Evolutionary conservation across 345 rosid species (phyloP), one percentile per base, ranked within the genome.

Genomic region (Salix brachista): DNA sequence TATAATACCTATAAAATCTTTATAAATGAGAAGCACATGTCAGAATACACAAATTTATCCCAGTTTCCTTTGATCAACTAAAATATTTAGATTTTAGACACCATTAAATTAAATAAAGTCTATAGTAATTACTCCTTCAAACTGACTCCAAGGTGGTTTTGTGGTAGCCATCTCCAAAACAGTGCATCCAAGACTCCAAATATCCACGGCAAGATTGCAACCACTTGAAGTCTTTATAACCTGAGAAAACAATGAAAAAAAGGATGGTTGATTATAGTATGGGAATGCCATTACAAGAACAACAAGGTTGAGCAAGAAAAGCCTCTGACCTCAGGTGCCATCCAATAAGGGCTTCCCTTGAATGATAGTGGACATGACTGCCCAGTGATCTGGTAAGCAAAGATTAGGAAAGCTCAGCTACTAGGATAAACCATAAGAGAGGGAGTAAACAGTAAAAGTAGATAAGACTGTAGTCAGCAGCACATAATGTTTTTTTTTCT

Each of bases 181-280:
- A 41, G 94, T 91, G 80, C 96, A 90, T 52, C 96, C 96, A 79
- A 90, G 96, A 80, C 96, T 91, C 96, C 96, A 91, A 76, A 91
- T 87, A 84, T 91, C 96, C 71, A 91, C 96, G 54, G 93, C 92
- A 84, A 90, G 89, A 71, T 84, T 87, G 85, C 90, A 85, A 69
- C 93, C 92, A 69, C 67, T 85, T 58, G 90, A 77, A 77, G 88
- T 87, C 79, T 74, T 90, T 81, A 91, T 90, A 61, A 91, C 91
- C 96, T 91, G 89, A 9, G 64, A 36, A 68, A 34, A 73, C 67
- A 68, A 74, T 62, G 25, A 68, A 32, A 32, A 32, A 69, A 23
- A n/a, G 3, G 62, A 66, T 23, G 39, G 54, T 48, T 46, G 44
- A 9, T 14, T 28, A 32, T 26, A 30, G 46, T 4, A 65, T 66